These are phyloP conservation scores for Exophiala calicioides DNA, from an alignment of 2,329 filamentous ascomycete species.

Conservation along the genomic window DNA sequence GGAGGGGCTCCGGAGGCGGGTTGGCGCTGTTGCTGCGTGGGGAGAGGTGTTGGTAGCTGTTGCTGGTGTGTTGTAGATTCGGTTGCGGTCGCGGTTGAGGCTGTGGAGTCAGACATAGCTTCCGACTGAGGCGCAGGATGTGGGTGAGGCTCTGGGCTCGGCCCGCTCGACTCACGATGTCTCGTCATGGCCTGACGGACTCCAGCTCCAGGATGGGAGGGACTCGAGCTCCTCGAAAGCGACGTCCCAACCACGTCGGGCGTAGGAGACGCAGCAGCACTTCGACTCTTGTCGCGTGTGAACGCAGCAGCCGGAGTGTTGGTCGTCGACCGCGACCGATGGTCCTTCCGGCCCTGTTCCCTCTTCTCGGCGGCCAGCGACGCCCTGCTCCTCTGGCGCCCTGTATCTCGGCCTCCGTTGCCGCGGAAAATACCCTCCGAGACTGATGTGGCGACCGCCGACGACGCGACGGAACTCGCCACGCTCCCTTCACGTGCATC, in stretches of 20 bases:
- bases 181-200: not conserved
- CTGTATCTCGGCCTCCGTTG: slow-evolving; percentile 6
- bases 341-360: slow-evolving; percentile 12
- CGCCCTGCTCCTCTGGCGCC: slow-evolving; percentile 2
- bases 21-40: too few species aligned
- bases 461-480: slow-evolving; percentile 12
- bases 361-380: slow-evolving; percentile 10
- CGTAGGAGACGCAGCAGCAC: too few species aligned
- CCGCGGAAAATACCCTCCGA: slow-evolving; percentile 19
- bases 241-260: slow-evolving; percentile 4
- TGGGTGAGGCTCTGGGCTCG: slow-evolving; percentile 7
- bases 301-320: too few species aligned
- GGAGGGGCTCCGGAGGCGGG: too few species aligned
- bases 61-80: not conserved
- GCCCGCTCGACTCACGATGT: slow-evolving; percentile 1
- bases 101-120: not conserved
- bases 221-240: slow-evolving; percentile 11
- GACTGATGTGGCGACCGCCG: not conserved
- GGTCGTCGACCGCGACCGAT: too few species aligned
- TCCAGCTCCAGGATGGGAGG: not conserved
- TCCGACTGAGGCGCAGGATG: not conserved
- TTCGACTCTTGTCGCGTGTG: too few species aligned
- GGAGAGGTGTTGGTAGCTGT: too few species aligned
- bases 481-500: slow-evolving; percentile 18
- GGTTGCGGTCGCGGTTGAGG: slow-evolving; percentile 1